Base-by-base conservation (phyloP, 768 basidiomycete genomes). In the Trichaptum fuscoviolaceum region DNA sequence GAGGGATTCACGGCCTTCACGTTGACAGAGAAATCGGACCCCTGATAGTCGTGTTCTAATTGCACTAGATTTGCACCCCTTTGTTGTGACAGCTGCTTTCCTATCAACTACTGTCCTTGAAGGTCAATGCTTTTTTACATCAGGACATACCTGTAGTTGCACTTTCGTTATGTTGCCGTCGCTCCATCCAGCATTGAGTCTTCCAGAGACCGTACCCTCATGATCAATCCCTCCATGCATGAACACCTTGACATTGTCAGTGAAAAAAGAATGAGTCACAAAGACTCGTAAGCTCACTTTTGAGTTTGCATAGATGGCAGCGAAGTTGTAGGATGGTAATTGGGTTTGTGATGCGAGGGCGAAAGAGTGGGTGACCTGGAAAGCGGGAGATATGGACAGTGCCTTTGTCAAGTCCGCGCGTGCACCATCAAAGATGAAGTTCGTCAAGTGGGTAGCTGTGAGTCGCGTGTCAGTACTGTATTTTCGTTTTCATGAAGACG, bases 311-410 rank as follows among this genome's bases (percentile, higher is more conserved):
- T 90, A 98, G 63, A 97, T 85, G 10, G 95, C 94, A 66, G 91
- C 93, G 75, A 99, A 98, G 77, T 94, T 95, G 79, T 99, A 99
- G 34, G 90, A 91, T 17, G 96, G 85, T 1, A 93, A 86, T 0
- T 83, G 77, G n/a, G 88, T 86, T 76, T 92, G 90, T 23, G 93
- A 94, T 23, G 94, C 97, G 66, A 98, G 81, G 67, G 89, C 84
- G 80, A 99, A 98, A 25, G 95, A 92, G 77, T 99, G 97, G 68
- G 95, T 96, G 72, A 98, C 91, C 82, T 99, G 96, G 86, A 99
- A 99, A 63, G 92, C 87, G n/a, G 97, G 97, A 76, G 87, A 93
- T 76, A 91, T 84, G 30, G 95, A 96, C 71, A 99, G 83, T 71
- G 86, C 90, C 81, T 99, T 99, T 62, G 93, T 91, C 71, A 99